Percentiles rank a stretch among this genome's conserved stretches.
Evolutionary conservation across 1,284 basidiomycete genomes (phyloP).

Genomic region (Trametes sp.): DNA sequence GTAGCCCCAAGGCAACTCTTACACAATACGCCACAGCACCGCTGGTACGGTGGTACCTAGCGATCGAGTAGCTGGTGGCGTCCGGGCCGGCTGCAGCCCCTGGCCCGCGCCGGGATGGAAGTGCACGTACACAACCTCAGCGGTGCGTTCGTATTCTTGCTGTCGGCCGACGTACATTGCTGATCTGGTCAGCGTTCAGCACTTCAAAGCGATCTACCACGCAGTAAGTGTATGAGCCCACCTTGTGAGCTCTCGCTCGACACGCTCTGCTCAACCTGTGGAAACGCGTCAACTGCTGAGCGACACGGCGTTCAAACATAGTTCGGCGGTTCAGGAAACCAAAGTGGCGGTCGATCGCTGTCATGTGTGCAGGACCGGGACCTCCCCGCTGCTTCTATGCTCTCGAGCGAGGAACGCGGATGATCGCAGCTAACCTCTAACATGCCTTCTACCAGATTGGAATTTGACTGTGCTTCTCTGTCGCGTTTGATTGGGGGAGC

Average conservation of each 20-base stretch:
- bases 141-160: neutral
- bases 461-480: neutral
- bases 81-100: conserved; percentile 4
- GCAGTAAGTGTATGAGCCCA: too few relatives aligned
- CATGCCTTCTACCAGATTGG: neutral
- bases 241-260: too few relatives aligned
- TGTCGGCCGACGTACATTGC: too few relatives aligned
- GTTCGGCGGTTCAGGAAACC: neutral
- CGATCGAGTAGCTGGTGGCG: conserved; percentile 14
- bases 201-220: too few relatives aligned
- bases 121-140: conserved; percentile 2
- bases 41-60: conserved; percentile 2
- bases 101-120: neutral
- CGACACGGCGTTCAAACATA: neutral
- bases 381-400: neutral
- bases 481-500: too few relatives aligned
- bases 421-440: conserved; percentile 13
- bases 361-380: conserved; percentile 13
- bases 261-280: too few relatives aligned
- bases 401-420: neutral
- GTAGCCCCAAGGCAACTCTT: too few relatives aligned
- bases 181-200: too few relatives aligned
- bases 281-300: neutral
- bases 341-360: conserved; percentile 1
- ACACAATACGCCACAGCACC: neutral